These are phyloP conservation scores for Uromyces viciae-fabae DNA, from an alignment of 1,284 basidiomycete genomes.

Conservation along the genomic window DNA sequence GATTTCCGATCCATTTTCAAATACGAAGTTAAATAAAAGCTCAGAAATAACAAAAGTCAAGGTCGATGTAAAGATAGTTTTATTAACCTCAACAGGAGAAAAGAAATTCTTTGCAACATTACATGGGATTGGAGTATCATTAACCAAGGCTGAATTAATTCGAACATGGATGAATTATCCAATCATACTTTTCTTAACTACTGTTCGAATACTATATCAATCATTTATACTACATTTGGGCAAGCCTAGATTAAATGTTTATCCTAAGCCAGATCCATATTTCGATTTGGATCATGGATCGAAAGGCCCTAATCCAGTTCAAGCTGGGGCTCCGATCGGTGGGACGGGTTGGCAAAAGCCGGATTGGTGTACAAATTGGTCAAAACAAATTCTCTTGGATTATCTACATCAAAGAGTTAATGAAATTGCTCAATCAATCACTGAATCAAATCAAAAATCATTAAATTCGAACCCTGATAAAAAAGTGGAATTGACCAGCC, in stretches of 20 bases:
- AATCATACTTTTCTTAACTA: slow-evolving; percentile 63
- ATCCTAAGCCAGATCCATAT: slow-evolving; percentile 64
- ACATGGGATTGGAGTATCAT: slow-evolving; percentile 54
- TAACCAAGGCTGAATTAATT: slow-evolving; percentile 59
- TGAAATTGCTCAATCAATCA: neutral
- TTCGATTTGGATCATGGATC: slow-evolving; percentile 46
- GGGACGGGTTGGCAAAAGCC: slow-evolving; percentile 15
- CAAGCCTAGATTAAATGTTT: slow-evolving; percentile 63
- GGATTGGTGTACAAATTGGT: neutral
- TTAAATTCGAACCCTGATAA: slow-evolving; percentile 47
- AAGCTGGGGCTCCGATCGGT: neutral
- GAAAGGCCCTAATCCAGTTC: slow-evolving; percentile 38
- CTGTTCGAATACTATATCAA: slow-evolving; percentile 65
- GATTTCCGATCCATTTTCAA: slow-evolving; percentile 58
- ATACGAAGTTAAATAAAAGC: neutral
- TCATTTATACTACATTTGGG: slow-evolving; percentile 67
- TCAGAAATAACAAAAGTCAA: neutral
- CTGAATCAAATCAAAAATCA: slow-evolving; percentile 35
- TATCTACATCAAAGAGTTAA: slow-evolving; percentile 13
- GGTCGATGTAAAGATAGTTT: slow-evolving; percentile 49
- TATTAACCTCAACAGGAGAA: slow-evolving; percentile 52
- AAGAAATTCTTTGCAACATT: slow-evolving; percentile 61
- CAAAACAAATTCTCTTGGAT: neutral
- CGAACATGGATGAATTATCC: slow-evolving; percentile 60
- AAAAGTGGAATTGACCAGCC: slow-evolving; percentile 41